Conservation (phyloP, 129 eudicot species). For the Smallanthus sonchifolius region DNA sequence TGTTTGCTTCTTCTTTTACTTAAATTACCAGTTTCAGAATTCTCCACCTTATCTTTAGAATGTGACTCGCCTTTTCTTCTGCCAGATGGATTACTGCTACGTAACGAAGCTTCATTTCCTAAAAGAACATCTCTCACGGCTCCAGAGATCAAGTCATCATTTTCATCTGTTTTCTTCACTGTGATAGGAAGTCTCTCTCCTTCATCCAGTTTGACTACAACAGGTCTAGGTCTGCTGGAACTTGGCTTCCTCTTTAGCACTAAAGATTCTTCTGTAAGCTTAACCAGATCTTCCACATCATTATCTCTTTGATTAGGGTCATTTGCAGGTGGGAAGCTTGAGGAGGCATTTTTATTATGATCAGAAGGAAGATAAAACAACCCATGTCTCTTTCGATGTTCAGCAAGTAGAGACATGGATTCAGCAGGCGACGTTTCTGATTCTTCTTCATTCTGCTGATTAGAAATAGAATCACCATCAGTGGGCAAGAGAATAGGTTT, state of each 20-base stretch:
- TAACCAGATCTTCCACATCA: constrained; percentile 65
- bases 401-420: constrained; percentile 69
- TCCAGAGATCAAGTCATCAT: constrained; percentile 62
- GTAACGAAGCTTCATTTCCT: constrained; percentile 52
- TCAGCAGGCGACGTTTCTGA: constrained; percentile 42
- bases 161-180: constrained; percentile 33
- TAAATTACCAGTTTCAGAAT: constrained; percentile 35
- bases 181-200: constrained; percentile 38
- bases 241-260: constrained; percentile 58
- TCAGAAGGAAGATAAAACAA: constrained; percentile 80
- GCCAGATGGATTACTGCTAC: constrained; percentile 33
- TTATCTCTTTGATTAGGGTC: constrained; percentile 41
- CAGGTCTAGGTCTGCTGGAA: constrained; percentile 66
- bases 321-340: constrained; percentile 78
- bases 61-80: constrained; percentile 48
- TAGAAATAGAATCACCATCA: constrained; percentile 21
- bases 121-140: constrained; percentile 82
- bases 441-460: constrained; percentile 45
- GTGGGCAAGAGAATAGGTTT: constrained; percentile 29
- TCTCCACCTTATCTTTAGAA: constrained; percentile 28
- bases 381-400: constrained; percentile 85
- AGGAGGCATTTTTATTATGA: constrained; percentile 32
- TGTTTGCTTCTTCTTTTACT: constrained; percentile 59
- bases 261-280: constrained; percentile 80
- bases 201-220: constrained; percentile 82